Evolutionary conservation across 2,329 filamentous ascomycete species (phyloP).

Genomic region (Colletotrichum liriopes): DNA sequence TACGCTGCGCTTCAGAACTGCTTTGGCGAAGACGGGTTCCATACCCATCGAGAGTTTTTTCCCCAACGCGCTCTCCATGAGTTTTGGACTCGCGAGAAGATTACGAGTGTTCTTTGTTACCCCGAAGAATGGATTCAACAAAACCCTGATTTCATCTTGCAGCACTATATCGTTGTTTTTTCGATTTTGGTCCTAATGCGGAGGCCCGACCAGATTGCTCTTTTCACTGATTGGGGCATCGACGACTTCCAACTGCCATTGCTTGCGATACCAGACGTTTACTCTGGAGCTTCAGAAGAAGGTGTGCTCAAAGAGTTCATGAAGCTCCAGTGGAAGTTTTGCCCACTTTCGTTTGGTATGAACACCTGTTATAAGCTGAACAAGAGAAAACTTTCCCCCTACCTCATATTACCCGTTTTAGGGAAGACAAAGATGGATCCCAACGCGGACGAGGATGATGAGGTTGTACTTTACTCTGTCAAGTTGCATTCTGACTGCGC

Average conservation of each 20-base stretch:
- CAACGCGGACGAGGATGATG: not conserved
- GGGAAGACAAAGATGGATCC: not conserved
- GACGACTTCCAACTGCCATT: not conserved
- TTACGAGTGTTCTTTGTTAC: no score
- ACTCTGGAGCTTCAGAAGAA: not conserved
- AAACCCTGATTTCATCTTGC: no score
- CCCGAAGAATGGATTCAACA: no score
- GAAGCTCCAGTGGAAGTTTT: conserved; percentile 16
- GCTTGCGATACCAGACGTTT: not conserved
- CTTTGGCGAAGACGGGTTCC: no score
- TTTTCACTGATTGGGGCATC: no score
- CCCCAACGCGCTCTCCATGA: no score
- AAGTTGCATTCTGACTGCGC: not conserved
- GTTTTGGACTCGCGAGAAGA: no score
- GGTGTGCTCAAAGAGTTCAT: not conserved
- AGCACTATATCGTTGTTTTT: no score
- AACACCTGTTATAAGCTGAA: not conserved
- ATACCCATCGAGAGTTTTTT: no score
- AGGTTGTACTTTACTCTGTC: not conserved
- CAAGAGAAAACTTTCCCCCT: not conserved
- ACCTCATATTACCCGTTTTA: not conserved
- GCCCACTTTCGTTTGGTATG: not conserved
- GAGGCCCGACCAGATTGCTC: no score
- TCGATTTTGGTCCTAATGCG: no score
- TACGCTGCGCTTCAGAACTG: no score